phyloP scores from a whole-genome alignment of 2,329 filamentous ascomycete genomes.

The Thielaviopsis populi region DNA sequence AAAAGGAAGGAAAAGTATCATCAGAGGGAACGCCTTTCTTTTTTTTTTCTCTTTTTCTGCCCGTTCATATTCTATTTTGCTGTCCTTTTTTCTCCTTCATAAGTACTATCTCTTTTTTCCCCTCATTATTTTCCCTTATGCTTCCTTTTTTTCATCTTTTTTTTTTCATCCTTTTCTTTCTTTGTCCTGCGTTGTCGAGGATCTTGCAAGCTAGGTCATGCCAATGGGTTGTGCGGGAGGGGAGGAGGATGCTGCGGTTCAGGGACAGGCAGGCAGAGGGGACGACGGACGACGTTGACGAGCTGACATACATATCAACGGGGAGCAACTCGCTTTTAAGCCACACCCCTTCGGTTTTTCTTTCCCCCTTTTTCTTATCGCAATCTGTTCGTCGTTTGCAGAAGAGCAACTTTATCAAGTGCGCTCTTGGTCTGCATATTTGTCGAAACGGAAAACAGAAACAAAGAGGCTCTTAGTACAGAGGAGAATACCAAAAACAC shows the following conservation, averaged over 20 bases:
- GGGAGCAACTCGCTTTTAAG: background rate
- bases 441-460: background rate
- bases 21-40: background rate
- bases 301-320: background rate
- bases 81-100: constrained; percentile 6
- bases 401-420: background rate
- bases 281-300: background rate
- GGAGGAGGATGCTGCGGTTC: background rate
- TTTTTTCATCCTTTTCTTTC: background rate
- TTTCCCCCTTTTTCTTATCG: no score
- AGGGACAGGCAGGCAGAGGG: no score
- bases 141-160: no score
- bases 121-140: no score
- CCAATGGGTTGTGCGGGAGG: background rate
- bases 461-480: background rate
- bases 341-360: background rate
- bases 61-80: background rate
- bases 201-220: background rate
- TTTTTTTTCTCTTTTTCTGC: background rate
- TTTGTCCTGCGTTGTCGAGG: background rate
- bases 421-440: background rate
- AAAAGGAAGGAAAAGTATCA: background rate
- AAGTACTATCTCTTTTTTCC: background rate
- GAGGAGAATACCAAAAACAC: background rate
- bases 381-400: background rate